These are phyloP conservation scores for Ganoderma lingzhi DNA, from an alignment of 1,284 basidiomycete species.

Conservation along the genomic window DNA sequence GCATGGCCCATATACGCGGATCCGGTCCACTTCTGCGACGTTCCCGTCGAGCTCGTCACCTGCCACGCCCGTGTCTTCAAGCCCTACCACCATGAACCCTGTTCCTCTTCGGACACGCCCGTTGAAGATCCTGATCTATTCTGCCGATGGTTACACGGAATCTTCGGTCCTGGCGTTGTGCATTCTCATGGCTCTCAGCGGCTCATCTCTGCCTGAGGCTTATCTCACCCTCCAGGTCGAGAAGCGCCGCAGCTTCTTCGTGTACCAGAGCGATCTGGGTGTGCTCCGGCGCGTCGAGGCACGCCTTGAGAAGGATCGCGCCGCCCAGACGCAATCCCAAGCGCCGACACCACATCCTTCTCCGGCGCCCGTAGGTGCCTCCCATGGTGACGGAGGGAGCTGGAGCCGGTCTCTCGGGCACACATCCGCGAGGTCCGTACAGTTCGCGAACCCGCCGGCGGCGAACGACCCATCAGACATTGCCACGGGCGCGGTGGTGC, in stretches of 20 bases:
- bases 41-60: conserved; percentile 42
- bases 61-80: conserved; percentile 37
- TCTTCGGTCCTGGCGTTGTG: conserved; percentile 88
- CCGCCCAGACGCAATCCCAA: conserved; percentile 22
- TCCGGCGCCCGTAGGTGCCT: conserved; percentile 12
- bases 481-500: conserved; percentile 29
- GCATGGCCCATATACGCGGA: conserved; percentile 36
- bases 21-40: conserved; percentile 42
- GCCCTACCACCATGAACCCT: conserved; percentile 31
- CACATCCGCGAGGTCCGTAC: conserved; percentile 58
- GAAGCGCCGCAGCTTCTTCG: conserved; percentile 87
- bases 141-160: conserved; percentile 91
- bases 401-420: conserved; percentile 28
- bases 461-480: conserved; percentile 20
- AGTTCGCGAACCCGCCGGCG: conserved; percentile 50
- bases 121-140: conserved; percentile 76
- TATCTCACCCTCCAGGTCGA: conserved; percentile 84
- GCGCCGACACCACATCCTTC: conserved; percentile 12
- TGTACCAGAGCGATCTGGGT: conserved; percentile 85
- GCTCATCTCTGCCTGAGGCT: conserved; percentile 83
- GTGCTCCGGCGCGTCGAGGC: conserved; percentile 82
- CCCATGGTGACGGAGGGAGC: conserved; percentile 20
- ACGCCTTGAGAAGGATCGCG: conserved; percentile 56
- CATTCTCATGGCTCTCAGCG: conserved; percentile 86
- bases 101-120: conserved; percentile 54